phyloP scores from a whole-genome alignment of 2,329 filamentous ascomycete species.

The Botrytis cinerea region DNA sequence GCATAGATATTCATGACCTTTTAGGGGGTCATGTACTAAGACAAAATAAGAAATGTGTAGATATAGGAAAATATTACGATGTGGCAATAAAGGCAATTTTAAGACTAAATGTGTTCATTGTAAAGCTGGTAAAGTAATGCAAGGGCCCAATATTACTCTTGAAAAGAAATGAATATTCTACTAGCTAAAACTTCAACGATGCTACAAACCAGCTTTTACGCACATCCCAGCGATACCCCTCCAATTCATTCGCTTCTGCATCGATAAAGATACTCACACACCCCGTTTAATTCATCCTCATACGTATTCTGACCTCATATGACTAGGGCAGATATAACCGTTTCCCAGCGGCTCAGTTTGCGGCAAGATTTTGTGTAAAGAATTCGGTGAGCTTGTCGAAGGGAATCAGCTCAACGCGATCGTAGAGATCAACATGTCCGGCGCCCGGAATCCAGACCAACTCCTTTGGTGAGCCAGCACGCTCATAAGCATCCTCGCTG shows the following conservation, averaged over 20 bases:
- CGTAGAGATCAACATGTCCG: not conserved
- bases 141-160: accelerated
- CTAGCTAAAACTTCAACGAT: too few relatives aligned
- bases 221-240: not conserved
- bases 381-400: not conserved
- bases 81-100: too few relatives aligned
- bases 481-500: not conserved
- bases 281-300: not conserved
- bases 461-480: not conserved
- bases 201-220: not conserved
- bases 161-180: not conserved
- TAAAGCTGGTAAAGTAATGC: not conserved
- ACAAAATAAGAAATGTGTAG: too few relatives aligned
- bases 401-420: not conserved
- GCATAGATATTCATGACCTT: too few relatives aligned
- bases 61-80: too few relatives aligned
- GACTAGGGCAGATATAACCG: not conserved
- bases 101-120: not conserved
- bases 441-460: not conserved
- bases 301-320: not conserved
- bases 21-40: too few relatives aligned
- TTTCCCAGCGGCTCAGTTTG: not conserved
- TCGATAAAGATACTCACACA: not conserved
- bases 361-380: not conserved
- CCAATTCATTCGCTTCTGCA: not conserved